Conservation (phyloP, 192 early-diverging fungal species). For the Chytriomyces confervae region DNA sequence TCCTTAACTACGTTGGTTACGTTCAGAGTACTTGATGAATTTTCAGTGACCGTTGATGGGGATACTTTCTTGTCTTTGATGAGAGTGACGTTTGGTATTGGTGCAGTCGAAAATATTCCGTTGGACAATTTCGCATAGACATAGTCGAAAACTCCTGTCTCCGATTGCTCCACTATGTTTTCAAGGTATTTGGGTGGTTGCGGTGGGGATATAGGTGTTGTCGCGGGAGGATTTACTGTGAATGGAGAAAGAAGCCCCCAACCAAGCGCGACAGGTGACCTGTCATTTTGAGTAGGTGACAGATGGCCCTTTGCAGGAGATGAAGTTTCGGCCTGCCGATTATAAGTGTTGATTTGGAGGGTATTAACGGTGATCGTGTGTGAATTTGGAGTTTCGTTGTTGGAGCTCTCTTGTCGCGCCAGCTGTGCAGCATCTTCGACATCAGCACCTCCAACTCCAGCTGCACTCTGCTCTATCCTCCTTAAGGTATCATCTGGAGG, state of each 20-base stretch:
- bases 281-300: too few relatives aligned
- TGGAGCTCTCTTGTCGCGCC: not conserved
- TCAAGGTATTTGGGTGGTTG: not conserved
- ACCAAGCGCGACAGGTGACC: not conserved
- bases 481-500: not conserved
- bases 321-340: not conserved
- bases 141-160: not conserved
- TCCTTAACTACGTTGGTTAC: not conserved
- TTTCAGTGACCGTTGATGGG: not conserved
- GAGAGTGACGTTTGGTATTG: not conserved
- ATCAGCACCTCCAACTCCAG: not conserved
- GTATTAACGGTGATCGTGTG: not conserved
- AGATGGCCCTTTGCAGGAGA: not conserved
- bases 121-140: not conserved
- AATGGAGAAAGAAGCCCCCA: not conserved
- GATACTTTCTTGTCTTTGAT: not conserved
- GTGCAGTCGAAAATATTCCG: not conserved
- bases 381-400: not conserved
- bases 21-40: constrained; percentile 1
- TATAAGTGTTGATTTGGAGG: too few relatives aligned
- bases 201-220: not conserved
- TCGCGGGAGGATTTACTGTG: not conserved
- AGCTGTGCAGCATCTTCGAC: not conserved
- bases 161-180: not conserved
- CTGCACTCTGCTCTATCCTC: not conserved